A percentile compares a stretch with the other conserved stretches of the same genome.
phyloP scores from a whole-genome alignment of 192 early-diverging fungal genomes.

The Backusella parvicylindrica region DNA sequence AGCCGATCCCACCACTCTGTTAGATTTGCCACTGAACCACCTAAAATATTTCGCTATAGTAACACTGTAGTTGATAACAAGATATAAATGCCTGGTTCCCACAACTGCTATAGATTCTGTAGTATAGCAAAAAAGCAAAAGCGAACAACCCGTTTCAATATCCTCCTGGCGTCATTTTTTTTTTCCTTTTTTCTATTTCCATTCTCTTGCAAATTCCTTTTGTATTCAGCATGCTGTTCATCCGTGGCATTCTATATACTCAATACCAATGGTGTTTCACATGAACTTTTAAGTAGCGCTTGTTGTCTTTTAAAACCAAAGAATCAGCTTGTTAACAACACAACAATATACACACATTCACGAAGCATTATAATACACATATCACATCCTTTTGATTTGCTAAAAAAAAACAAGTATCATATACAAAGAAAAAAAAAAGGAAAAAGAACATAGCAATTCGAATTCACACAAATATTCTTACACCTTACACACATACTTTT shows the following conservation, averaged over 20 bases:
- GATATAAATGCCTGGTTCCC: neutral
- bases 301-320: neutral
- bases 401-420: neutral
- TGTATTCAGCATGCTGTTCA: neutral
- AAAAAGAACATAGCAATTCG: neutral
- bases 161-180: neutral
- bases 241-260: neutral
- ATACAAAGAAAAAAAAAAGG: neutral
- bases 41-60: slow-evolving; percentile 12
- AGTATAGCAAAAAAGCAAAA: neutral
- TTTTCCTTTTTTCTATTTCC: neutral
- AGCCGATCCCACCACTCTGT: slow-evolving; percentile 12
- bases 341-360: neutral
- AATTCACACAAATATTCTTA: neutral
- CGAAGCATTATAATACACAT: neutral
- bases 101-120: neutral
- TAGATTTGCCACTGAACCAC: slow-evolving; percentile 20
- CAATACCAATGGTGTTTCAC: neutral
- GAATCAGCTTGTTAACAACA: neutral
- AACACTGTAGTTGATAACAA: neutral
- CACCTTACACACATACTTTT: neutral
- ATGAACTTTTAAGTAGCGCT: neutral
- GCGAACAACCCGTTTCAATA: neutral
- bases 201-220: neutral
- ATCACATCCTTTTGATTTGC: neutral